Evolutionary conservation across 257 asterid species (phyloP), one percentile per base, ranked within the genome.

Genomic region (Nicotiana undulata): DNA sequence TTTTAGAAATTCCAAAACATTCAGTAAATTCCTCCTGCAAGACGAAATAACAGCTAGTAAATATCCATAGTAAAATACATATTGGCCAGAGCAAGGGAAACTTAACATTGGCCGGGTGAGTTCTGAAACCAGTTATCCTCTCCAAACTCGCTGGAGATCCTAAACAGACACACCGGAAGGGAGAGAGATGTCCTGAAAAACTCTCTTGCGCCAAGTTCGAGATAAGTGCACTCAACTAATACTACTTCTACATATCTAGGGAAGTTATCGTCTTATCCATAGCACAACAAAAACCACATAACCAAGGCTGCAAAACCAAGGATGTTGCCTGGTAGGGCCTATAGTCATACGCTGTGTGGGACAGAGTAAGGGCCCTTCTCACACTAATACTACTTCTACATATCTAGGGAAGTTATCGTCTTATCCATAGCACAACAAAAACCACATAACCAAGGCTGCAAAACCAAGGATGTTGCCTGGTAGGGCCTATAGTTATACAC

Each of bases 21-120:
- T 91, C 89, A 92, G 70, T 80, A 95, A 82, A 86, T 95, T 95
- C 89, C 98, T 90, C 92, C 99, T 93, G 94, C 90, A 88, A 70
- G 53, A 31, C 0, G 16, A 74, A 49, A 49, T 49, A n/a, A 74
- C 61, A 46, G 40, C 15, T 74, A 15, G 29, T 44, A 70, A 22
- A 24, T 49, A 49, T 13, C 58, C 78, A 55, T 55, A n/a, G 4
- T 49, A 24, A 46, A 13, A 44, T 22, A 22, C 37, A 46, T 46
- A 72, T 22, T 46, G 60, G 1, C 55, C 22, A 2, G 1, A 70
- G 37, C 32, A 70, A 70, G 37, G 18, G 55, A 13, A 51, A 16
- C 6, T 16, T 53, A 53, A 13, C 5, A 13, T 53, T 53, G 22
- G 8, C 37, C 67, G 4, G 32, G 34, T 11, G 67, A 63, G 20